phyloP scores from a whole-genome alignment of 805 yeast species.

The Candida caryicola region DNA sequence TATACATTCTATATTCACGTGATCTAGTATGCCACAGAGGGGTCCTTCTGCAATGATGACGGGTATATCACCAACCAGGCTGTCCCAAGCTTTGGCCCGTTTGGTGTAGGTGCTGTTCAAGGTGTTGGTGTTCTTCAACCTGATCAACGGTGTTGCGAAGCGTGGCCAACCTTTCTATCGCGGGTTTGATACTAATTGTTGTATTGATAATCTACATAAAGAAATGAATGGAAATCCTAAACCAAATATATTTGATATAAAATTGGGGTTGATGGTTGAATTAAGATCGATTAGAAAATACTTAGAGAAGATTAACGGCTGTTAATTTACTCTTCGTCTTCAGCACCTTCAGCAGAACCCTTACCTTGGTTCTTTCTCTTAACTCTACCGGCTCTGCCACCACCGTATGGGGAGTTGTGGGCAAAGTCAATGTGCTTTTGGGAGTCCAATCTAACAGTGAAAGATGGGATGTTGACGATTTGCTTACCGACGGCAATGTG shows the following conservation, averaged over 20 bases:
- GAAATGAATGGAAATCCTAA: slow-evolving; percentile 10
- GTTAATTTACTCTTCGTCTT: slow-evolving; percentile 66
- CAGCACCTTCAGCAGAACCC: slow-evolving; percentile 66
- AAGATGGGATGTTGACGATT: slow-evolving; percentile 96
- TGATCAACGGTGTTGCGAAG: no score
- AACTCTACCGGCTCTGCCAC: slow-evolving; percentile 99
- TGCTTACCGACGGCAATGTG: slow-evolving; percentile 99
- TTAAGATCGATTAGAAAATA: no score
- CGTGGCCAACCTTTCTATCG: no score
- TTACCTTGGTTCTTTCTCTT: slow-evolving; percentile 86
- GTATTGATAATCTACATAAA: slow-evolving; percentile 10
- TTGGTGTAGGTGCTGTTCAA: no score
- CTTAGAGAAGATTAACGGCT: slow-evolving; percentile 3
- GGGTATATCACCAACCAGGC: no score
- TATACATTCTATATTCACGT: no score
- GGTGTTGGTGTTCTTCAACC: no score
- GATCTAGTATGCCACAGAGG: no score
- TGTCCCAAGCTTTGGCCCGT: no score
- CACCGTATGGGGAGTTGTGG: slow-evolving; percentile 99
- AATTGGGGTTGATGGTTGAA: slow-evolving; percentile 1
- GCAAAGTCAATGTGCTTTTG: slow-evolving; percentile 99
- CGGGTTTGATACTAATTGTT: slow-evolving; percentile 2
- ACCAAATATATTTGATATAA: slow-evolving; percentile 10
- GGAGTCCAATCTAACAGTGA: slow-evolving; percentile 99
- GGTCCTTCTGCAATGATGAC: no score